These are phyloP conservation scores for Geotrichum ghanense DNA, from an alignment of 805 yeast species.

Conservation along the genomic window DNA sequence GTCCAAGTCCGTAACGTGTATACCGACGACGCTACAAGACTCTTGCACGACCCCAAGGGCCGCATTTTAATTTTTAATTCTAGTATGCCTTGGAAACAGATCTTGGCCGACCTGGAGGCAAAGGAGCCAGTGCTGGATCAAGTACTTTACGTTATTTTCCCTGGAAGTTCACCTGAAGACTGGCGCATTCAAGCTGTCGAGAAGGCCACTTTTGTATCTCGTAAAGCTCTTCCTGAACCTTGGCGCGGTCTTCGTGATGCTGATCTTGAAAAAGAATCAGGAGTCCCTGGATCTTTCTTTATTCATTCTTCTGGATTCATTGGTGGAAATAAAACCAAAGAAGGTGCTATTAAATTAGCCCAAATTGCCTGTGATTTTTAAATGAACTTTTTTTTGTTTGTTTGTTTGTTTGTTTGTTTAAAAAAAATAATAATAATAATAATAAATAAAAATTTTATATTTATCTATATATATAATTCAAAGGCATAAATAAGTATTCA, in stretches of 20 bases:
- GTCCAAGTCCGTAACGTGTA: conserved; percentile 64
- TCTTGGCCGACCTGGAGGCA: conserved; percentile 62
- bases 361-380: conserved; percentile 26
- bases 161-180: conserved; percentile 44
- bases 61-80: conserved; percentile 60
- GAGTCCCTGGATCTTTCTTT: conserved; percentile 81
- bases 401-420: too few relatives aligned
- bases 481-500: too few relatives aligned
- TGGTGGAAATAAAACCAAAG: conserved; percentile 81
- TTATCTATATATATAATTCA: too few relatives aligned
- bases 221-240: conserved; percentile 78
- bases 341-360: conserved; percentile 71
- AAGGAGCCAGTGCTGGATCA: conserved; percentile 32
- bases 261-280: conserved; percentile 56
- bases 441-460: too few relatives aligned
- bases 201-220: conserved; percentile 72
- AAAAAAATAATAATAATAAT: too few relatives aligned
- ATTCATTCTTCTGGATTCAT: conserved; percentile 94
- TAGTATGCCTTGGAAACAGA: conserved; percentile 94
- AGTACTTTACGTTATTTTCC: conserved; percentile 67
- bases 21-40: conserved; percentile 32
- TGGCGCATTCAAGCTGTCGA: conserved; percentile 93
- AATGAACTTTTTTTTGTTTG: too few relatives aligned
- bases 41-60: conserved; percentile 54
- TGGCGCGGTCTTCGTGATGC: conserved; percentile 97